Evolutionary conservation across 2,329 filamentous ascomycete species (phyloP), one percentile per base, ranked within the genome.

Genomic region (Ascochyta lentis): DNA sequence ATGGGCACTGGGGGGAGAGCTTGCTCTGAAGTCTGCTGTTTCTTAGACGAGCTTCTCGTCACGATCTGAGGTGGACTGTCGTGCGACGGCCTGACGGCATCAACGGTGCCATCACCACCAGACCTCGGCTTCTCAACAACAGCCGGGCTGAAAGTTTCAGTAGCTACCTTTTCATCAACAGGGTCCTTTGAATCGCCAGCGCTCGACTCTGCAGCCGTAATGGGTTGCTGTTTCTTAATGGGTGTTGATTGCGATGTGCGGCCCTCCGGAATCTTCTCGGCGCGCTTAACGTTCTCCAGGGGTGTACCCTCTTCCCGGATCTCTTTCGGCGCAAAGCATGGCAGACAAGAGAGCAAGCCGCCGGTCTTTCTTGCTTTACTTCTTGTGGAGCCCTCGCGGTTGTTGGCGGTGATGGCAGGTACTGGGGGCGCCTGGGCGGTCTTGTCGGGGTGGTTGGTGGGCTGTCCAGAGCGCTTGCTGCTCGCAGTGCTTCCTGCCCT

Each of bases 271-370:
- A 74, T 58, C 49, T 72, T 75, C 47, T 68, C 70, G 19, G 74
- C 68, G 45, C 77, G 76, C 65, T 80, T 81, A 19, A 76, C 72
- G 37, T 78, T 77, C 59, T 79, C 76, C 24, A 74, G 78, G 35
- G 84, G 81, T 54, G 85, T 62, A n/a, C 64, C 63, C 41, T 75
- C 69, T 8, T 60, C 33, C 40, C 85, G 83, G 15, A 82, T 81
- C 60, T 84, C 81, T 59, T 88, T 86, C 45, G 87, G 85, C 37
- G 86, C 81, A 72, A 89, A 91, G 77, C 89, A 91, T 57, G 83
- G 86, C 55, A 91, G 79, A 50, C 91, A 82, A 12, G 78, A 71
- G 10, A 81, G 65, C 29, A 81, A 64, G 22, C 65, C 65, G 13
- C 73, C 71, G 34, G 77, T 77, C 66, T 78, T 79, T 65, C 77